phyloP scores from a whole-genome alignment of 805 yeast species.

The Pichia sporocuriosa region DNA sequence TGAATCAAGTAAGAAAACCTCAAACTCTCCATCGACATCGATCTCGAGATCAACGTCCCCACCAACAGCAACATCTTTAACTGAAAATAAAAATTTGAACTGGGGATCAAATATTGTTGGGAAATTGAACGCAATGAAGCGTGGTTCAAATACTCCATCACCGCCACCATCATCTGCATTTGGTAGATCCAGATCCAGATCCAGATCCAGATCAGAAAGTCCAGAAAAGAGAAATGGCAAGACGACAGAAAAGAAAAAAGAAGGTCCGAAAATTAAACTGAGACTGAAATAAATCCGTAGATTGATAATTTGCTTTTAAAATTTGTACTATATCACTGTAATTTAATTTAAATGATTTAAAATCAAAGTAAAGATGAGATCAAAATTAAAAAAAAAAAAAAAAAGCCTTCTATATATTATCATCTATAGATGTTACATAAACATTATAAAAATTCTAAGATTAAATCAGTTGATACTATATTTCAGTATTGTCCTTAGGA shows the following conservation, averaged over 20 bases:
- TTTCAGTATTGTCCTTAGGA: too few species aligned
- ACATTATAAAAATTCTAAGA: too few species aligned
- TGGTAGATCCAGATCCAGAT: background rate
- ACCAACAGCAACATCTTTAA: background rate
- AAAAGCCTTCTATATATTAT: too few species aligned
- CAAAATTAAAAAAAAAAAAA: too few species aligned
- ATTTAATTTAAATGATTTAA: background rate
- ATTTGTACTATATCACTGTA: conserved; percentile 4
- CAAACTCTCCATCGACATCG: too few species aligned
- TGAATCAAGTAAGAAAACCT: too few species aligned
- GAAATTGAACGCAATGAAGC: conserved; percentile 1
- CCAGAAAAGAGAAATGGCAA: background rate
- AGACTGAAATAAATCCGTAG: conserved; percentile 13
- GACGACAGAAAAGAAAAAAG: background rate
- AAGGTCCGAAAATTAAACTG: conserved; percentile 17
- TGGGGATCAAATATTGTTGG: conserved; percentile 1
- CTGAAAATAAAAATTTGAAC: background rate
- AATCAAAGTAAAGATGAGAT: too few species aligned
- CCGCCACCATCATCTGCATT: background rate
- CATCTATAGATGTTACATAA: too few species aligned
- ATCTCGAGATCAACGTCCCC: too few species aligned
- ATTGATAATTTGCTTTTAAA: background rate
- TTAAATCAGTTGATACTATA: too few species aligned
- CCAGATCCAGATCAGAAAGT: background rate
- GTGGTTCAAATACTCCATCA: background rate